These are phyloP conservation scores for Jamesozyma hellenica DNA, from an alignment of 805 yeast species.

Conservation along the genomic window DNA sequence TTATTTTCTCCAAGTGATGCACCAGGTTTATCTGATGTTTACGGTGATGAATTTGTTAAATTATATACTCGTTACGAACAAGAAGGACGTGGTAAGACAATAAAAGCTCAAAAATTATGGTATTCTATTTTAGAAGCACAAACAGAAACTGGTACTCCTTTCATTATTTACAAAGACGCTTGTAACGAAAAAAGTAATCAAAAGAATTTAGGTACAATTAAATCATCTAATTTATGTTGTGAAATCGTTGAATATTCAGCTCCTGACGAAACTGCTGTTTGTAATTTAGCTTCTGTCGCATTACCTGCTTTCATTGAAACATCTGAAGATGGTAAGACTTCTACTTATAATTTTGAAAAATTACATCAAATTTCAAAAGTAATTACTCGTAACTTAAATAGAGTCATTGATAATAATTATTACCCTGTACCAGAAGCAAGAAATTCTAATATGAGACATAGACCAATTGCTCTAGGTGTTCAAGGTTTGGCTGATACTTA, in stretches of 20 bases:
- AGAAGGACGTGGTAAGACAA: slow-evolving; percentile 48
- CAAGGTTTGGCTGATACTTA: slow-evolving; percentile 94
- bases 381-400: slow-evolving; percentile 65
- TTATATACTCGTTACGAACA: slow-evolving; percentile 63
- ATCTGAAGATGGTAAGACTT: slow-evolving; percentile 33
- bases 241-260: slow-evolving; percentile 87
- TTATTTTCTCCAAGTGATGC: slow-evolving; percentile 81
- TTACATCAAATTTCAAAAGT: slow-evolving; percentile 71
- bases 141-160: slow-evolving; percentile 93
- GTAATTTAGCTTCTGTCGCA: slow-evolving; percentile 85
- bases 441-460: slow-evolving; percentile 60
- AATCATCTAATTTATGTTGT: slow-evolving; percentile 86
- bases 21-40: slow-evolving; percentile 70
- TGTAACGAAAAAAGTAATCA: slow-evolving; percentile 82
- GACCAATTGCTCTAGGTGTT: slow-evolving; percentile 92
- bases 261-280: slow-evolving; percentile 83
- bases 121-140: slow-evolving; percentile 78
- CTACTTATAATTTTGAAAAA: slow-evolving; percentile 55
- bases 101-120: slow-evolving; percentile 86
- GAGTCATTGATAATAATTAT: slow-evolving; percentile 67
- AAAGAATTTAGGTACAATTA: slow-evolving; percentile 80
- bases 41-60: slow-evolving; percentile 69
- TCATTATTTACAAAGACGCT: slow-evolving; percentile 84
- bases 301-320: slow-evolving; percentile 61
- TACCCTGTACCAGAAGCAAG: slow-evolving; percentile 76